phyloP scores from a whole-genome alignment of 345 rosid genomes.

The Ricinus communis region DNA sequence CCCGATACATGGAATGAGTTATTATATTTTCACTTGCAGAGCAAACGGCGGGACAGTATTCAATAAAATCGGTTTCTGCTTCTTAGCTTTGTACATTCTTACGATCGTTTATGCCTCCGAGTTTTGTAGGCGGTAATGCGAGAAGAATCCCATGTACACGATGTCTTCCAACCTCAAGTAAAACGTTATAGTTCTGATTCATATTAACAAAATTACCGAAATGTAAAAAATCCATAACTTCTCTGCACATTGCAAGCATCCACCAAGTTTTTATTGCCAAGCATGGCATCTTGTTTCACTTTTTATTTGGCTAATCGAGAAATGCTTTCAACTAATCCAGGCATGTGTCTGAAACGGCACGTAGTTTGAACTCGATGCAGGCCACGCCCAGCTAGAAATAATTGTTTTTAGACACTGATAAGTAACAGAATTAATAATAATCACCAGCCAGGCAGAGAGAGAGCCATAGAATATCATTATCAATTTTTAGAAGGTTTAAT shows the following conservation, averaged over 20 bases:
- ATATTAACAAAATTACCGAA: background rate
- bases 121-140: background rate
- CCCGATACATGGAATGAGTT: constrained; percentile 91
- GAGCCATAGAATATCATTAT: no score
- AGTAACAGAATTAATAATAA: no score
- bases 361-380: background rate
- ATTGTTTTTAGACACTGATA: no score
- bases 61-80: background rate
- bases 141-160: background rate
- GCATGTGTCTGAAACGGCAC: no score
- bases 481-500: no score
- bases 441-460: no score
- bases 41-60: constrained; percentile 18
- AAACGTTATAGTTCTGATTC: background rate
- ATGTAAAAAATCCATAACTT: background rate
- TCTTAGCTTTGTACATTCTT: constrained; percentile 15
- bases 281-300: no score
- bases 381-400: no score
- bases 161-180: background rate
- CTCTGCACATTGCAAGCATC: background rate
- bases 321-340: no score
- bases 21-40: constrained; percentile 57
- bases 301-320: no score
- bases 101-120: constrained; percentile 18
- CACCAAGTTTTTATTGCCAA: no score